Evolutionary conservation across 2,329 filamentous ascomycete species (phyloP).

Genomic region (Apiospora marii): DNA sequence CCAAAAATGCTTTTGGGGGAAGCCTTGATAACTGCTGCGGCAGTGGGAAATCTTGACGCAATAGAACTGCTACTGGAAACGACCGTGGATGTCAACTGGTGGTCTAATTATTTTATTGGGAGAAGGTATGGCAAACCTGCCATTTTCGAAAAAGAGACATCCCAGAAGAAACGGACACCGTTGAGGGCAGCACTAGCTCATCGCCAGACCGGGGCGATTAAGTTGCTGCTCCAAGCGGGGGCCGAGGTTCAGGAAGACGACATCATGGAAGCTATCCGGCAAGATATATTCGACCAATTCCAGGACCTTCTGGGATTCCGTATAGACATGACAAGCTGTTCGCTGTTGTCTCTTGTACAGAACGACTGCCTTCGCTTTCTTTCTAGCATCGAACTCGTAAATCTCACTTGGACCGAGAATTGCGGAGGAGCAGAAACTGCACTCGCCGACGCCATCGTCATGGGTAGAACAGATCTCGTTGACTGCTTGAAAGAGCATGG

Average conservation of each 20-base stretch:
- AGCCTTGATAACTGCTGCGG: not conserved
- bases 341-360: not conserved
- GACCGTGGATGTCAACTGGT: not conserved
- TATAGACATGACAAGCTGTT: too few species aligned
- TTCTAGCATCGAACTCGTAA: too few species aligned
- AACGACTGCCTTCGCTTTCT: not conserved
- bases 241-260: not conserved
- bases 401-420: not conserved
- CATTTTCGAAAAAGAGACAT: too few species aligned
- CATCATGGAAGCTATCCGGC: not conserved
- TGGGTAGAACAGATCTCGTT: not conserved
- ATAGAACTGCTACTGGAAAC: not conserved
- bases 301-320: not conserved
- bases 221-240: not conserved
- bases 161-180: too few species aligned
- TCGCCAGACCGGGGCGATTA: not conserved
- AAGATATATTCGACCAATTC: not conserved
- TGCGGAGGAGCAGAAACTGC: not conserved
- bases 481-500: not conserved
- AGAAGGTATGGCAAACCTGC: too few species aligned
- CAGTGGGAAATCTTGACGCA: not conserved
- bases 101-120: too few species aligned
- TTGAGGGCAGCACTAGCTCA: not conserved
- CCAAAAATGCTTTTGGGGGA: too few species aligned
- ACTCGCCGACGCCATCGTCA: not conserved